Evolutionary conservation across 495 filamentous ascomycete genomes (phyloP).

Genomic region (Hypoxylon perforatum): DNA sequence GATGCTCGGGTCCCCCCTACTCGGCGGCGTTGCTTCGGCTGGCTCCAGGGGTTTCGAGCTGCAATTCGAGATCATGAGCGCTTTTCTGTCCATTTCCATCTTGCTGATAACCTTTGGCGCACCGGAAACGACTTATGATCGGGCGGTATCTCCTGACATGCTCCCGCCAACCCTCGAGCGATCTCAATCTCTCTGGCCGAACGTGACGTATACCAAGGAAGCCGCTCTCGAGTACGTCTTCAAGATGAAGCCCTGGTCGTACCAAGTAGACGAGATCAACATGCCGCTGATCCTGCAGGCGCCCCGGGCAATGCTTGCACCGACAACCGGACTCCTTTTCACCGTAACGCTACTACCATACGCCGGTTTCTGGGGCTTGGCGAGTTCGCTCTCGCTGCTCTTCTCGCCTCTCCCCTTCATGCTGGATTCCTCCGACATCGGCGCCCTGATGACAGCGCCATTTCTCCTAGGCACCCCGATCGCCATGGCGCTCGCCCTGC

Average conservation of each 20-base stretch:
- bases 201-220: conserved; percentile 43
- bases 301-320: conserved; percentile 57
- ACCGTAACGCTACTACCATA: conserved; percentile 54
- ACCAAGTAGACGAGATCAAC: conserved; percentile 39
- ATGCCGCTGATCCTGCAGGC: conserved; percentile 49
- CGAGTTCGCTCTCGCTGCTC: conserved; percentile 56
- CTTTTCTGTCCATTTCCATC: conserved; percentile 57
- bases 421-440: conserved; percentile 51
- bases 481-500: conserved; percentile 40
- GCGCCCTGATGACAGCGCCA: conserved; percentile 55
- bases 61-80: conserved; percentile 60
- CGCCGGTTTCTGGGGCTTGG: conserved; percentile 55
- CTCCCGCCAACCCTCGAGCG: conserved; percentile 45
- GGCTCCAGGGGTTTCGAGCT: conserved; percentile 49
- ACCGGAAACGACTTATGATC: conserved; percentile 63
- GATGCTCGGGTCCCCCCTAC: conserved; percentile 61
- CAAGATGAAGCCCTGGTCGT: conserved; percentile 54
- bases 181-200: conserved; percentile 48
- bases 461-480: conserved; percentile 51
- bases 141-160: conserved; percentile 42
- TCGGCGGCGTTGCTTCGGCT: conserved; percentile 59
- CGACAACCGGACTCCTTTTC: conserved; percentile 57
- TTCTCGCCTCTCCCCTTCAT: conserved; percentile 58
- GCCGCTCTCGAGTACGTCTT: conserved; percentile 47
- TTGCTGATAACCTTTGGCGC: conserved; percentile 55